These are phyloP conservation scores for Schwanniomyces pseudopolymorphus DNA, from an alignment of 805 yeast genomes.

Conservation along the genomic window DNA sequence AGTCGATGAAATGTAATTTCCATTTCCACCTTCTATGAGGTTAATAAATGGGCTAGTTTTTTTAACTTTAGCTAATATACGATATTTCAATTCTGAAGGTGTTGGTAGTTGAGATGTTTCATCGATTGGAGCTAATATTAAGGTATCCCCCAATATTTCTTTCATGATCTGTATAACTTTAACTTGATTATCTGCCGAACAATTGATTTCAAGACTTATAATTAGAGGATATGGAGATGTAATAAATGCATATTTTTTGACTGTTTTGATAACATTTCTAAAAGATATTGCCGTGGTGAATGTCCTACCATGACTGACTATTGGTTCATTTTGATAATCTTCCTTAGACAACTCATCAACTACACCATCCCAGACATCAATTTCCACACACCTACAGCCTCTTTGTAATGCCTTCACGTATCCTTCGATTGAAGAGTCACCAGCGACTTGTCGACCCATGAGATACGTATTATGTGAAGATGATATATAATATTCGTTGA, in stretches of 20 bases:
- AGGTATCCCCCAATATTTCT: constrained; percentile 56
- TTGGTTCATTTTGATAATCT: constrained; percentile 55
- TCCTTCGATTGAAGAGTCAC: constrained; percentile 85
- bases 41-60: constrained; percentile 35
- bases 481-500: constrained; percentile 84
- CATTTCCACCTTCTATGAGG: constrained; percentile 18
- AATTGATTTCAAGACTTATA: constrained; percentile 81
- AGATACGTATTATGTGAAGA: constrained; percentile 95
- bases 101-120: constrained; percentile 53
- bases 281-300: constrained; percentile 75
- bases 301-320: constrained; percentile 87
- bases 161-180: constrained; percentile 53
- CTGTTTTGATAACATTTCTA: constrained; percentile 64
- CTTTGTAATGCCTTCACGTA: constrained; percentile 83
- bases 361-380: constrained; percentile 85
- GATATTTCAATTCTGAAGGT: constrained; percentile 70
- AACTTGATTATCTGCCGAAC: constrained; percentile 67
- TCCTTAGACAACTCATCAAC: constrained; percentile 33
- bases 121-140: constrained; percentile 45
- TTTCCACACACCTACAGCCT: constrained; percentile 93
- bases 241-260: constrained; percentile 86
- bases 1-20: constrained; percentile 16
- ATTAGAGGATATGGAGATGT: constrained; percentile 83
- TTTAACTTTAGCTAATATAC: constrained; percentile 77
- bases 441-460: constrained; percentile 83